Percentiles rank a stretch among this genome's conserved stretches.
These are phyloP conservation scores for Tylopilus orsonianus DNA, from an alignment of 1,284 basidiomycete genomes.

Conservation along the genomic window DNA sequence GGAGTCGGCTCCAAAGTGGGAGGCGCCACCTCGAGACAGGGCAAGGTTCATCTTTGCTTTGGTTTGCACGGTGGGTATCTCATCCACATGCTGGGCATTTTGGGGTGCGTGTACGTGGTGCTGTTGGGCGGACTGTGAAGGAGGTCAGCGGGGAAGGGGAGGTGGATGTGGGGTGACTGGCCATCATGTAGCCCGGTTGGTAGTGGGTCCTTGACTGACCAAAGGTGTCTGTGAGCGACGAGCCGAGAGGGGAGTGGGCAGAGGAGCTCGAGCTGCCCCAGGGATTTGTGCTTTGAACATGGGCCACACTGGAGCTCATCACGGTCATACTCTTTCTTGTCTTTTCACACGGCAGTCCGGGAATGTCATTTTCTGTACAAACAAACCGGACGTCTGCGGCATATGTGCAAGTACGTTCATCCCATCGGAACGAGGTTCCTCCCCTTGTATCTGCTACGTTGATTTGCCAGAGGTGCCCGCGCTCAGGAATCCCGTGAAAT, in stretches of 20 bases:
- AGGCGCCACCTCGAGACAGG: conserved; percentile 56
- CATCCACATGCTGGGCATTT: conserved; percentile 61
- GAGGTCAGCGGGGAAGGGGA: background rate
- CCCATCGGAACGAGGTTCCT: background rate
- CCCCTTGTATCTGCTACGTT: conserved; percentile 1
- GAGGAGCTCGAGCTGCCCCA: conserved; percentile 30
- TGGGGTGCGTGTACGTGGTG: conserved; percentile 55
- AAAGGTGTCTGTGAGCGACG: conserved; percentile 50
- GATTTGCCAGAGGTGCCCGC: too few species aligned
- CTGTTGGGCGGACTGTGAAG: conserved; percentile 56
- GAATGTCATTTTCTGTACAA: too few species aligned
- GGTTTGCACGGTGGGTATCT: conserved; percentile 67
- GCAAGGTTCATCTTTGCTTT: conserved; percentile 75
- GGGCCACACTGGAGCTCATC: conserved; percentile 28
- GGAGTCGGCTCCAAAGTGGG: conserved; percentile 75
- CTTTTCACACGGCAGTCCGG: conserved; percentile 15
- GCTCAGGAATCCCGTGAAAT: background rate
- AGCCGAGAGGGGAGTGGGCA: conserved; percentile 17
- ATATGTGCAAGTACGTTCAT: too few species aligned
- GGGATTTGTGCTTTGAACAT: conserved; percentile 23
- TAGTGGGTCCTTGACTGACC: conserved; percentile 71
- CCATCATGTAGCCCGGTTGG: conserved; percentile 75
- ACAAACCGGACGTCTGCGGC: too few species aligned
- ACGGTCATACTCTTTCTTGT: background rate
- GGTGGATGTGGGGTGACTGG: conserved; percentile 31